Base-by-base conservation (phyloP, 1,284 basidiomycete species). In the Omphalotus olearius region DNA sequence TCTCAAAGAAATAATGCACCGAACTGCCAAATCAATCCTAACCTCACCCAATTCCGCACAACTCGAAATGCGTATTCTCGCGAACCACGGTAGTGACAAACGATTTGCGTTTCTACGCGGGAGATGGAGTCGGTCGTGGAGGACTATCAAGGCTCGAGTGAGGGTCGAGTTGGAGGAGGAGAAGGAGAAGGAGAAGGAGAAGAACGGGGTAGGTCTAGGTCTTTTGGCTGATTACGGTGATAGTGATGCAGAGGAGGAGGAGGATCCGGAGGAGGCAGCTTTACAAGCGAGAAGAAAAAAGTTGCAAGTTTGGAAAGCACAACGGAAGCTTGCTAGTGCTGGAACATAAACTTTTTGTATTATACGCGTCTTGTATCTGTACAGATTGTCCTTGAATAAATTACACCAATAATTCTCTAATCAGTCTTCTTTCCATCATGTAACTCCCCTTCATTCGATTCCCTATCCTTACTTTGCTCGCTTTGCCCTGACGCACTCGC, bases 51-150 rank as follows among this genome's bases (percentile, higher is more conserved):
- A 93, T 60, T 76, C 88, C 4, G 79, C 82, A 0, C 80, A 90
- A 55, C 74, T 94, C 13, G 90, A 93, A 66, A 84, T 91, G 76
- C 80, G 90, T n/a, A 93, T 95, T 54, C 70, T 94, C 4, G 84
- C 91, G 4, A 91, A 94, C 59, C 82, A 94, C 60, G 84, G 88
- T 0, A 70, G 64, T 57, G 91, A 83, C 63, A 72, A 62, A 59
- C 74, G 76, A 26, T 93, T 95, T 62, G 80, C 84, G 0, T 95
- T 94, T 64, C 66, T 95, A 35, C 76, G 82, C 16, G 91, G 90
- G 1, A 71, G 86, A 26, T 93, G 85, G 82, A 72, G 73, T 44
- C 66, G 69, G 2, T 71, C 75, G 3, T 93, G 92, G 91, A 65
- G 64, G 35, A 58, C 66, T 1, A 66, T 71, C 20, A 80, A 80